Base-by-base conservation (phyloP, 768 basidiomycete genomes). In the Xerocomellus dryophilus region DNA sequence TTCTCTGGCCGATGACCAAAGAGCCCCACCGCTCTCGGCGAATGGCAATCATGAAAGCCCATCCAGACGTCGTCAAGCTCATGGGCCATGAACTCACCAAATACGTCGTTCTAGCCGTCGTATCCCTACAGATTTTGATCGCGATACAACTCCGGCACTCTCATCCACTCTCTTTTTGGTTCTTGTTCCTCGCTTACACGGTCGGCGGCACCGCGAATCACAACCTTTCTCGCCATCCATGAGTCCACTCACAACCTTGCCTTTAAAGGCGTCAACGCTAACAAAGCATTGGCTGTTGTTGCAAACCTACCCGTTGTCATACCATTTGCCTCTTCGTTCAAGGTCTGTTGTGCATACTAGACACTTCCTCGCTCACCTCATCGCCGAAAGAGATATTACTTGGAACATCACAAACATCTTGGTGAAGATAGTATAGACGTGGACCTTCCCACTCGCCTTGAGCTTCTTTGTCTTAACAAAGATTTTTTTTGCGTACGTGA, bases 211-310 rank as follows among this genome's bases (percentile, higher is more conserved):
- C 96, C 1, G 88, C 89, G 8, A 99, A 98, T 73, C 97, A 99
- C 69, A 99, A 98, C 69, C 80, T 96, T 35, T 99, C 82, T 99
- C 43, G 93, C 97, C 40, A 97, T 99, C 49, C 97, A 99, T 67
- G 97, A 99, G 67, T 97, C 98, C 57, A 97, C 95, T 2, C 97
- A 99, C 70, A 98, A 98, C 68, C 80, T 99, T 25, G 97, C 93
- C 2, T 98, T 98, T 75, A 81, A 79, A 57, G 79, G 87, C 20
- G 81, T 98, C 43, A 76, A 74, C 47, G 82, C 86, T 8, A 99
- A 98, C 74, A 93, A 95, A 64, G 68, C 85, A 21, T 74, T 98
- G 18, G 93, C 97, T 7, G 85, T 98, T 56, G 83, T 94, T 50
- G 90, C 93, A 1, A 98, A 99, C 67, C 64, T 97, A 25, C 91